phyloP scores from a whole-genome alignment of 805 yeast species.

The Kuraishia ogatae region DNA sequence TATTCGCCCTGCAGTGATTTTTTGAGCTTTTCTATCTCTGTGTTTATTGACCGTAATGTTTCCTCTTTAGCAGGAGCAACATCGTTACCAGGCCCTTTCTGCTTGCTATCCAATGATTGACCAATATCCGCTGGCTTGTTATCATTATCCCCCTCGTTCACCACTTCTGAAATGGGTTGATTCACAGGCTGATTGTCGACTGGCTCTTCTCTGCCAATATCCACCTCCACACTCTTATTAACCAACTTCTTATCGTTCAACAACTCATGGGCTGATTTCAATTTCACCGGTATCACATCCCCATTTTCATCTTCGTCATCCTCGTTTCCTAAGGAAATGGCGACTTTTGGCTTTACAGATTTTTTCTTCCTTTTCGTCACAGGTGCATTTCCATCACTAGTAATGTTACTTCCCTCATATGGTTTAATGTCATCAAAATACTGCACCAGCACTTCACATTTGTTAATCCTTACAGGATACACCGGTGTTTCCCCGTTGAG shows the following conservation, averaged over 20 bases:
- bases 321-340: neutral
- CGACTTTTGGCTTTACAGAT: conserved; percentile 18
- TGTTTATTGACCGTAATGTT: neutral
- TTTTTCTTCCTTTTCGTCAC: neutral
- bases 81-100: neutral
- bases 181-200: no score
- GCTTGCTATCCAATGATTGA: neutral
- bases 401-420: neutral
- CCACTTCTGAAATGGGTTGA: no score
- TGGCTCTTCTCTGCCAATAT: no score
- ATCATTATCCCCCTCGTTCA: no score
- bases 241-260: conserved; percentile 17
- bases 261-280: conserved; percentile 34
- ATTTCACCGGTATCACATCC: conserved; percentile 15
- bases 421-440: conserved; percentile 36
- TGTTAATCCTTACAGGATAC: conserved; percentile 39
- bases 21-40: neutral
- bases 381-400: neutral
- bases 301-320: conserved; percentile 4
- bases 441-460: conserved; percentile 31
- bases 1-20: neutral
- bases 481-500: conserved; percentile 34
- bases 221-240: neutral
- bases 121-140: neutral
- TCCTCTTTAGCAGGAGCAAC: neutral